These are phyloP conservation scores for Neonectria neomacrospora DNA, from an alignment of 2,329 filamentous ascomycete genomes.

Conservation along the genomic window DNA sequence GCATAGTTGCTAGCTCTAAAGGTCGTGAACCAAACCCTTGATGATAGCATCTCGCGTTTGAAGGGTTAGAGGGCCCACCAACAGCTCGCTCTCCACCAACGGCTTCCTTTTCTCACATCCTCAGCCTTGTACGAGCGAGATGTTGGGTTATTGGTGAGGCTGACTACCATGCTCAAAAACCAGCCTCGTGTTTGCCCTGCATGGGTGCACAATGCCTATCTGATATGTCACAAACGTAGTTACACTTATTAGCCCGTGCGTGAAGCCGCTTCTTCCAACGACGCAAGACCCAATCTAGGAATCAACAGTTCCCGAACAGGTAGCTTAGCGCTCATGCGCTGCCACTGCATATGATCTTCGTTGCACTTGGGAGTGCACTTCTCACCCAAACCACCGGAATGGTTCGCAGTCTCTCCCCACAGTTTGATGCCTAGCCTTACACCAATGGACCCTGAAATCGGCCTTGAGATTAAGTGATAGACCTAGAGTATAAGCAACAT, in stretches of 20 bases:
- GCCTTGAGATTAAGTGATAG: background rate
- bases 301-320: background rate
- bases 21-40: background rate
- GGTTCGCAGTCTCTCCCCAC: constrained; percentile 8
- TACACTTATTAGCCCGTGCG: background rate
- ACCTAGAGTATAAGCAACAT: background rate
- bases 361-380: constrained; percentile 21
- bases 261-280: constrained; percentile 1
- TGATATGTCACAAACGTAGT: constrained; percentile 27
- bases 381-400: constrained; percentile 10
- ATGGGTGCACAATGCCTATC: constrained; percentile 2
- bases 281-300: background rate
- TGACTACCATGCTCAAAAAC: background rate
- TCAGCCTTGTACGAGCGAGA: constrained; percentile 11
- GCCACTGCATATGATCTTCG: constrained; percentile 24
- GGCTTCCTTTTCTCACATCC: background rate
- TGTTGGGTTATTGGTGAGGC: constrained; percentile 9
- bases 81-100: background rate
- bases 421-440: background rate
- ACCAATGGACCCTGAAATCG: background rate
- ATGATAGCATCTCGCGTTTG: background rate
- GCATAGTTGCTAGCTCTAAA: background rate
- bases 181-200: constrained; percentile 7
- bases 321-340: constrained; percentile 25
- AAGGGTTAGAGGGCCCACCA: background rate